phyloP scores from a whole-genome alignment of 345 rosid genomes.

The Erysimum cheiranthoides region DNA sequence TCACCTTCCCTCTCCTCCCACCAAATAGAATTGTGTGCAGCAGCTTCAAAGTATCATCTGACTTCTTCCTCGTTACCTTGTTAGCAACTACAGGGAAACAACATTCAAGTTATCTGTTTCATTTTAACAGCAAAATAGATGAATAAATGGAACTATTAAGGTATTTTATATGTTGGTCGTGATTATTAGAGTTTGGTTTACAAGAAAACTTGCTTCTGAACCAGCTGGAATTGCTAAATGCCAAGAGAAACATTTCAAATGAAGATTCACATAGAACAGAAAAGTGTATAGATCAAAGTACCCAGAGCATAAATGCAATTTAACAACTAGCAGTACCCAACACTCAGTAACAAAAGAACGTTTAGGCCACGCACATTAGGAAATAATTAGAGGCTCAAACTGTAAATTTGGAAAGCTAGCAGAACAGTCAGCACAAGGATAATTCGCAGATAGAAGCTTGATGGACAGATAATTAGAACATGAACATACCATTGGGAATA shows the following conservation, averaged over 20 bases:
- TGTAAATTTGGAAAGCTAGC: background rate
- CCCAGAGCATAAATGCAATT: background rate
- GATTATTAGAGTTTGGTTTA: slow-evolving; percentile 9
- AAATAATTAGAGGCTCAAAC: background rate
- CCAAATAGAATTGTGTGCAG: slow-evolving; percentile 80
- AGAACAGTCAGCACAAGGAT: background rate
- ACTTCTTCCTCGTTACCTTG: slow-evolving; percentile 80
- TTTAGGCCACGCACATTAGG: too few relatives aligned
- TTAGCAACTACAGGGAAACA: slow-evolving; percentile 65
- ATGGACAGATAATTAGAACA: background rate
- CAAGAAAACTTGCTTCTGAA: slow-evolving; percentile 19
- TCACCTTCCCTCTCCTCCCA: slow-evolving; percentile 85
- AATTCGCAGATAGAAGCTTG: background rate
- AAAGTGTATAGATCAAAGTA: background rate
- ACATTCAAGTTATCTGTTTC: slow-evolving; percentile 21
- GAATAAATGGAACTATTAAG: slow-evolving; percentile 10
- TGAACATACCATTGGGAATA: slow-evolving; percentile 84
- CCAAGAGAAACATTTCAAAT: slow-evolving; percentile 1
- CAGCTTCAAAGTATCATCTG: slow-evolving; percentile 76
- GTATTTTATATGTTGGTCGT: background rate
- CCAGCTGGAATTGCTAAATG: slow-evolving; percentile 4
- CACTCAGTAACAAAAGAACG: background rate
- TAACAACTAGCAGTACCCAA: slow-evolving; percentile 3
- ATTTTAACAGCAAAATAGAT: slow-evolving; percentile 18
- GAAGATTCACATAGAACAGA: slow-evolving; percentile 9